These are phyloP conservation scores for Yarrowia sp. DNA, from an alignment of 805 yeast species.

Conservation along the genomic window DNA sequence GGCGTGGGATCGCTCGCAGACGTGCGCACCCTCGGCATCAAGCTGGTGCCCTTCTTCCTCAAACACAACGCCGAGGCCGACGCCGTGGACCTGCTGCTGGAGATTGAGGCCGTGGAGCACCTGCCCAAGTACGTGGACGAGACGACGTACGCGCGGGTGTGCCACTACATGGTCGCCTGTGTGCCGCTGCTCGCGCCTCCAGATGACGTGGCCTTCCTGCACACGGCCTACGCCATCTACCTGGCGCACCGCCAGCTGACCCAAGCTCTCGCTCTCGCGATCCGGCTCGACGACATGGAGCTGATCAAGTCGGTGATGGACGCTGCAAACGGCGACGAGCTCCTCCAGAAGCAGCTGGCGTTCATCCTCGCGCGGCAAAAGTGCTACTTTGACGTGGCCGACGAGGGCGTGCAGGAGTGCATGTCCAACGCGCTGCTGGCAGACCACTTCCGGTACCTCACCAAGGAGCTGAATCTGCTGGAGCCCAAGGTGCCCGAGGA, in stretches of 20 bases:
- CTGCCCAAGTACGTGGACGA: constrained; percentile 82
- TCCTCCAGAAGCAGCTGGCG: constrained; percentile 81
- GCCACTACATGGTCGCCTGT: constrained; percentile 91
- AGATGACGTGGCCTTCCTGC: constrained; percentile 79
- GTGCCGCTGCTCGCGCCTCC: constrained; percentile 96
- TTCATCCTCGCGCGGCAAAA: constrained; percentile 85
- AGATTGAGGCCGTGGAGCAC: constrained; percentile 81
- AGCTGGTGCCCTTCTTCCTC: constrained; percentile 83
- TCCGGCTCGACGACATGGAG: constrained; percentile 78
- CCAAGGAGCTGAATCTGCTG: constrained; percentile 80
- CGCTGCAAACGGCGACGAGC: constrained; percentile 63
- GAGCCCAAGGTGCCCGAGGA: constrained; percentile 95
- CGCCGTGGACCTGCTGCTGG: constrained; percentile 90
- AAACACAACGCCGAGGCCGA: constrained; percentile 98
- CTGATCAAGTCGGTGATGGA: constrained; percentile 77
- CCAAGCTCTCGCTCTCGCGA: constrained; percentile 86
- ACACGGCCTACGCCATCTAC: constrained; percentile 86
- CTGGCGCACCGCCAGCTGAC: constrained; percentile 74
- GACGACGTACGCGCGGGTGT: constrained; percentile 80
- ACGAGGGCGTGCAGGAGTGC: constrained; percentile 71
- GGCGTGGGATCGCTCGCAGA: constrained; percentile 33
- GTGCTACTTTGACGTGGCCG: constrained; percentile 61
- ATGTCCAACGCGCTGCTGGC: constrained; percentile 75
- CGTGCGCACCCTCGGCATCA: constrained; percentile 63
- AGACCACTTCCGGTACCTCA: constrained; percentile 75